Percentiles rank a stretch among this genome's conserved stretches.
Evolutionary conservation across 2,329 filamentous ascomycete species (phyloP).

Genomic region (Triangularia setosa): DNA sequence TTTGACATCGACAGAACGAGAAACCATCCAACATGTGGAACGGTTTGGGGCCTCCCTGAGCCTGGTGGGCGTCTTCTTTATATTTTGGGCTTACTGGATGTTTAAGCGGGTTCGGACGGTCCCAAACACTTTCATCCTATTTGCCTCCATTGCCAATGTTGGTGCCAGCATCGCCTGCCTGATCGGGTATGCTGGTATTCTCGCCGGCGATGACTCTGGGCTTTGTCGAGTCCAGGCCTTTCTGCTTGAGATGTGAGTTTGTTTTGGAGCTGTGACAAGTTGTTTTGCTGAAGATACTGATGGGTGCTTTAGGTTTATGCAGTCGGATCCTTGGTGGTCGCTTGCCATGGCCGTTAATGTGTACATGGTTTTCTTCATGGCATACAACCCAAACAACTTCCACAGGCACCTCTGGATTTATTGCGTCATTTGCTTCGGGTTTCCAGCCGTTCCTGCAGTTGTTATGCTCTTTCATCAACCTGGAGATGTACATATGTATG

Average conservation of each 20-base stretch:
- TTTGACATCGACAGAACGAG: conserved; percentile 24
- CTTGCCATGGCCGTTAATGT: conserved; percentile 82
- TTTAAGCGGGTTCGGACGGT: conserved; percentile 54
- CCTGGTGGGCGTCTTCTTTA: conserved; percentile 46
- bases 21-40: conserved; percentile 35
- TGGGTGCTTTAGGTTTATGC: conserved; percentile 61
- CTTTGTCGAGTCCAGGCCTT: conserved; percentile 62
- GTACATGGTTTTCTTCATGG: conserved; percentile 63
- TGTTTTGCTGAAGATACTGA: background rate
- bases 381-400: conserved; percentile 63
- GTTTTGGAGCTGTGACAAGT: background rate
- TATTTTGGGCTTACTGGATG: conserved; percentile 49
- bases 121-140: conserved; percentile 59
- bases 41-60: conserved; percentile 52
- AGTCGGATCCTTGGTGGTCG: conserved; percentile 72
- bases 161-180: conserved; percentile 63
- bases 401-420: conserved; percentile 70
- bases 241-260: conserved; percentile 63
- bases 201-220: conserved; percentile 46
- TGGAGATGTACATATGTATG: conserved; percentile 37
- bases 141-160: conserved; percentile 57
- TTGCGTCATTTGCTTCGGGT: conserved; percentile 64
- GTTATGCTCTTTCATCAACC: conserved; percentile 47
- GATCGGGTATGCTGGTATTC: conserved; percentile 64
- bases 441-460: conserved; percentile 65